Percentiles rank a stretch among this genome's conserved stretches.
phyloP scores from a whole-genome alignment of 1,284 basidiomycete species.

The Pholiota adiposa region DNA sequence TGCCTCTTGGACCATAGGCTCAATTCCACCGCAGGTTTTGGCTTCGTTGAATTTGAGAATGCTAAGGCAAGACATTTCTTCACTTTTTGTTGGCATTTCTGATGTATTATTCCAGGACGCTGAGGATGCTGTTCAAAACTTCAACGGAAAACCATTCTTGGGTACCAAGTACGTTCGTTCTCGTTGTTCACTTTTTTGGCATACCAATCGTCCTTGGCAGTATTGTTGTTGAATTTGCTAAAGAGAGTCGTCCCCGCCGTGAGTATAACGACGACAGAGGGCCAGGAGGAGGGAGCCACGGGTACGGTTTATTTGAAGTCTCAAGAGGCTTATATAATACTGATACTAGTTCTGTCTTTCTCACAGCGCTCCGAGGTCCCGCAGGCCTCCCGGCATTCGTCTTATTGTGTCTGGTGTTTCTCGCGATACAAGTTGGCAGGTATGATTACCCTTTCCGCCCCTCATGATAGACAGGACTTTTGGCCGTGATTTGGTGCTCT shows the following conservation, averaged over 20 bases:
- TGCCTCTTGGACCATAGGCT: neutral
- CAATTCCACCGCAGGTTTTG: slow-evolving; percentile 64
- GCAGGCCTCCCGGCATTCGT: slow-evolving; percentile 81
- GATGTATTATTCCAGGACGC: slow-evolving; percentile 68
- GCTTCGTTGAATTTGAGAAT: slow-evolving; percentile 93
- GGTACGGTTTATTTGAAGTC: slow-evolving; percentile 43
- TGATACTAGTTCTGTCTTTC: too few species aligned
- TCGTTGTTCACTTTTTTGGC: neutral
- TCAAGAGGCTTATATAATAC: slow-evolving; percentile 1
- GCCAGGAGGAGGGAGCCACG: slow-evolving; percentile 33
- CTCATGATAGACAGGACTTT: slow-evolving; percentile 19
- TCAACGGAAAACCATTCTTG: slow-evolving; percentile 88
- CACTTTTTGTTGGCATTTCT: slow-evolving; percentile 8
- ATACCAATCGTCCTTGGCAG: slow-evolving; percentile 42
- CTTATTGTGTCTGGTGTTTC: slow-evolving; percentile 86
- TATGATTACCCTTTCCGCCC: slow-evolving; percentile 49
- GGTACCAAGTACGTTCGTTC: slow-evolving; percentile 70
- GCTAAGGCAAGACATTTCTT: slow-evolving; percentile 53
- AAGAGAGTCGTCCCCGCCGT: slow-evolving; percentile 84
- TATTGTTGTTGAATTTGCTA: slow-evolving; percentile 91
- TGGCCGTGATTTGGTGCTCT: slow-evolving; percentile 9
- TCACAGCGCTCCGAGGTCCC: slow-evolving; percentile 58
- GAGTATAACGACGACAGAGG: slow-evolving; percentile 68
- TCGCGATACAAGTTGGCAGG: slow-evolving; percentile 97
- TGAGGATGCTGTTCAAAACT: slow-evolving; percentile 86